These are phyloP conservation scores for Leccinum subatratum DNA, from an alignment of 1,284 basidiomycete species.

Conservation along the genomic window DNA sequence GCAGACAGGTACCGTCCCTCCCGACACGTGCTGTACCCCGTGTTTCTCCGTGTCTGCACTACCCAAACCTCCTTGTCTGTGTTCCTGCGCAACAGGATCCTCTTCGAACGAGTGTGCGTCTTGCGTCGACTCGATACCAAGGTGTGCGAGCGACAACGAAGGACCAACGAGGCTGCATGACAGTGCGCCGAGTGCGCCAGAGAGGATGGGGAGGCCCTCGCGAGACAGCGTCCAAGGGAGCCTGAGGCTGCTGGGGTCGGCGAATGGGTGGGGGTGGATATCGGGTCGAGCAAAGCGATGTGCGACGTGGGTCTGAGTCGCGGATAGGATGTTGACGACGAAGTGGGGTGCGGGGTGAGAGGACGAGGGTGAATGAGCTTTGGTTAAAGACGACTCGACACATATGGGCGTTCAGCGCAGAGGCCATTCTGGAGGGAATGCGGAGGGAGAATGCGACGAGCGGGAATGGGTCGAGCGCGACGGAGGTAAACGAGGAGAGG, in stretches of 20 bases:
- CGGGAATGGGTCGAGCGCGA: slow-evolving; percentile 74
- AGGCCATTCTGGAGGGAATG: slow-evolving; percentile 83
- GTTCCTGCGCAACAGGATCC: neutral
- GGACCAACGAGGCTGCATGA: slow-evolving; percentile 46
- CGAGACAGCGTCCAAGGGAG: slow-evolving; percentile 34
- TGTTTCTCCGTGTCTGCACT: neutral
- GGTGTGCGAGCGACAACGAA: slow-evolving; percentile 39
- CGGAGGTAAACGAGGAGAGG: slow-evolving; percentile 87
- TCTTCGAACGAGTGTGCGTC: slow-evolving; percentile 28
- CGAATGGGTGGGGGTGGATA: slow-evolving; percentile 49
- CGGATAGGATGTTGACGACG: slow-evolving; percentile 67
- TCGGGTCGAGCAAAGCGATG: slow-evolving; percentile 61
- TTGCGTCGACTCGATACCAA: slow-evolving; percentile 18
- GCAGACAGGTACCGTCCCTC: slow-evolving; percentile 2
- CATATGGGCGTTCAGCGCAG: slow-evolving; percentile 41
- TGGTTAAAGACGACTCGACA: slow-evolving; percentile 15
- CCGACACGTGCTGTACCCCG: slow-evolving; percentile 18
- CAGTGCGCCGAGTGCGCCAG: slow-evolving; percentile 55
- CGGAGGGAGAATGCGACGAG: slow-evolving; percentile 42
- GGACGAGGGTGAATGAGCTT: slow-evolving; percentile 31
- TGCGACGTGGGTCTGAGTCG: slow-evolving; percentile 52
- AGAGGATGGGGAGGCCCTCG: slow-evolving; percentile 56
- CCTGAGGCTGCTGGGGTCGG: slow-evolving; percentile 17
- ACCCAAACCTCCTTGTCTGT: neutral
- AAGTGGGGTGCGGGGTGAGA: slow-evolving; percentile 39